phyloP scores from a whole-genome alignment of 148 eudicot genomes.

The Polygonum aviculare region DNA sequence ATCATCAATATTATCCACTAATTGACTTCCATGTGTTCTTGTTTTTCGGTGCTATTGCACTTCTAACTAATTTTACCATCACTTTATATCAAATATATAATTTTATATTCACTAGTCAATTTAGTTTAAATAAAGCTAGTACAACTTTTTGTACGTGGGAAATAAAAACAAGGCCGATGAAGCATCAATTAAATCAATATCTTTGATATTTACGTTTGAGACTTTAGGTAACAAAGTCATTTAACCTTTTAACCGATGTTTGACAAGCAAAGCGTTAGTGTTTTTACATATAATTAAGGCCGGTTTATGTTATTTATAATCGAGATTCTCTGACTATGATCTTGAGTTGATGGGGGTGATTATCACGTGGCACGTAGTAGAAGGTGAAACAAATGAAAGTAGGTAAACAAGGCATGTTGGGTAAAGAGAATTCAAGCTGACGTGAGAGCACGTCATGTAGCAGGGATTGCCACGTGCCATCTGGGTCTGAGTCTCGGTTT shows the following conservation, averaged over 20 bases:
- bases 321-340: neutral
- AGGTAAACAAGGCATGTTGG: neutral
- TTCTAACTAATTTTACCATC: neutral
- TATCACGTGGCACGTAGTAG: neutral
- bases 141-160: no score
- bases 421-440: slow-evolving; percentile 4
- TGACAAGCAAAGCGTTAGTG: no score
- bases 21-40: neutral
- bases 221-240: no score
- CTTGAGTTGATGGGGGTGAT: neutral
- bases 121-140: no score
- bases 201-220: no score
- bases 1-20: neutral
- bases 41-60: neutral
- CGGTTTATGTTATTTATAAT: no score
- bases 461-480: neutral
- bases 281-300: no score
- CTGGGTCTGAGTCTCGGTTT: no score
- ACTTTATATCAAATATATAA: neutral
- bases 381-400: neutral
- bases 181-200: no score
- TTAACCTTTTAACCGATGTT: no score
- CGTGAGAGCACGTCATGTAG: neutral
- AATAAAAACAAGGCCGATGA: no score
- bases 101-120: neutral